Conservation (phyloP, 768 basidiomycete species). For the Thelephora ganbajun region DNA sequence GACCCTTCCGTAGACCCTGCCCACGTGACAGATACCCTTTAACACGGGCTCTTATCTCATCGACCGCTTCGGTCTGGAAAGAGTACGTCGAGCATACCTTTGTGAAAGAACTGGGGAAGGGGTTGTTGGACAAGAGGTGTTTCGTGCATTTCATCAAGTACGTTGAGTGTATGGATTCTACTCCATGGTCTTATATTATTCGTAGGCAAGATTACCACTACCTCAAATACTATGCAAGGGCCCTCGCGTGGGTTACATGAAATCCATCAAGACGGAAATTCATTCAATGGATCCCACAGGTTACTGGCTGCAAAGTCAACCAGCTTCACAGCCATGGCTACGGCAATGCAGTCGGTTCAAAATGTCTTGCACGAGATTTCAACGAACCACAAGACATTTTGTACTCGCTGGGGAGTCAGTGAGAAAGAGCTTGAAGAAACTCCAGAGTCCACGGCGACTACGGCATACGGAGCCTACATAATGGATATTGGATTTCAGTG, state of each 20-base stretch:
- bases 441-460: slow-evolving; percentile 56
- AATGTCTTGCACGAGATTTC: slow-evolving; percentile 53
- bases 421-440: slow-evolving; percentile 44
- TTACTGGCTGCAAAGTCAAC: slow-evolving; percentile 70
- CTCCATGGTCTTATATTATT: background rate
- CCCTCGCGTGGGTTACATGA: slow-evolving; percentile 41
- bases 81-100: slow-evolving; percentile 77
- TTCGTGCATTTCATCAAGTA: slow-evolving; percentile 84
- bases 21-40: slow-evolving; percentile 53
- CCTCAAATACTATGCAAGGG: slow-evolving; percentile 72
- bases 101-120: slow-evolving; percentile 59
- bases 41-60: slow-evolving; percentile 45
- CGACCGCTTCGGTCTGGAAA: slow-evolving; percentile 45
- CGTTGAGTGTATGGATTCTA: slow-evolving; percentile 7
- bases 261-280: background rate
- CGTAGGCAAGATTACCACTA: slow-evolving; percentile 71
- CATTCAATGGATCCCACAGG: slow-evolving; percentile 19
- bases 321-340: slow-evolving; percentile 43
- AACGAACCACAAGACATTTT: slow-evolving; percentile 54
- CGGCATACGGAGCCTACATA: slow-evolving; percentile 80
- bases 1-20: slow-evolving; percentile 35
- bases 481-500: slow-evolving; percentile 67
- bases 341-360: slow-evolving; percentile 49
- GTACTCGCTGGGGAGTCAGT: slow-evolving; percentile 55
- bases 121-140: slow-evolving; percentile 45